phyloP scores from a whole-genome alignment of 495 filamentous ascomycete species.

The Xylaria grammica region DNA sequence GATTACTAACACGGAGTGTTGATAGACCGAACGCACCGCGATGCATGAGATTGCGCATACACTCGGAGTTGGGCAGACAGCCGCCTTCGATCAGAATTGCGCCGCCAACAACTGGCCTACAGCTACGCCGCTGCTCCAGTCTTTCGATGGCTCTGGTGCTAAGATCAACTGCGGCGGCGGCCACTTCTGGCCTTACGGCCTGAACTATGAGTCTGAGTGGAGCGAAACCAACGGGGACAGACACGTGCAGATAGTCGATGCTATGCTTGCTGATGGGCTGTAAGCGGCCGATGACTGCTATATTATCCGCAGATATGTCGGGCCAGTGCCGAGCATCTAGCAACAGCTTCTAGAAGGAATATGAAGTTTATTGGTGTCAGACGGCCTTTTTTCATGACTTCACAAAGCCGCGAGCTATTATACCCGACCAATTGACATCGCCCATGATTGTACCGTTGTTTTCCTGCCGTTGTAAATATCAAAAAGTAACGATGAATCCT shows the following conservation, averaged over 20 bases:
- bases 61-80: conserved; percentile 48
- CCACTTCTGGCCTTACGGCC: conserved; percentile 51
- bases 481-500: too few species aligned
- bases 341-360: too few species aligned
- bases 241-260: conserved; percentile 45
- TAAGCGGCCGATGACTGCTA: too few species aligned
- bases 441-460: too few species aligned
- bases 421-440: too few species aligned
- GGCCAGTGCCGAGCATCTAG: too few species aligned
- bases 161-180: conserved; percentile 51
- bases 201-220: conserved; percentile 50
- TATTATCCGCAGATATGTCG: too few species aligned
- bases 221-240: conserved; percentile 47
- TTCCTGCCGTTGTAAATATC: too few species aligned
- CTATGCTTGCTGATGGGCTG: conserved; percentile 40
- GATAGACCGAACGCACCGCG: conserved; percentile 51
- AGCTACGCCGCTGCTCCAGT: conserved; percentile 41
- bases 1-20: too few species aligned
- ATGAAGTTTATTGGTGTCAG: too few species aligned
- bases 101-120: conserved; percentile 43
- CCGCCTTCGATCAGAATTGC: conserved; percentile 43
- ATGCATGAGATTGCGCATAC: conserved; percentile 54
- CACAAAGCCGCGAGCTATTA: too few species aligned
- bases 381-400: too few species aligned
- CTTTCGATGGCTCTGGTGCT: conserved; percentile 43